Conservation (phyloP, 345 rosid genomes). For the Eucalyptus sp. region DNA sequence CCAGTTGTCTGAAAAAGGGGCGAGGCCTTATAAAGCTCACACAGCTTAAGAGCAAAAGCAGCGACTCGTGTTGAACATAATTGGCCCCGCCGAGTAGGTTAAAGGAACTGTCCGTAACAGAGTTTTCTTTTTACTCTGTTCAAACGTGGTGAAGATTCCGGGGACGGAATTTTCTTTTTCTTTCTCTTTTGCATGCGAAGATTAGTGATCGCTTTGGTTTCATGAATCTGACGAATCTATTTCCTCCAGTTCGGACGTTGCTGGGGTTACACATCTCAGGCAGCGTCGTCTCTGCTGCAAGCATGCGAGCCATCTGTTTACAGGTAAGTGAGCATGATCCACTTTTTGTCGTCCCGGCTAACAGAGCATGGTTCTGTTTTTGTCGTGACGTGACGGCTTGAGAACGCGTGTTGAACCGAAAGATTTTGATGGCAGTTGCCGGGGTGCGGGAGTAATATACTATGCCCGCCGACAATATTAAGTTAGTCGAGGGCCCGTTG, state of each 20-base stretch:
- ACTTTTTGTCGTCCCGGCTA: not conserved
- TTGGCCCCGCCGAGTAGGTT: not conserved
- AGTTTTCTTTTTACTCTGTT: not conserved
- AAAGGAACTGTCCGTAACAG: not conserved
- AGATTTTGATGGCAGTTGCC: not conserved
- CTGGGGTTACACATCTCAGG: slow-evolving; percentile 8
- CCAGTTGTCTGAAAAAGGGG: not conserved
- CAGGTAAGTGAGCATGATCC: slow-evolving; percentile 4
- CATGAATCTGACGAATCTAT: not conserved
- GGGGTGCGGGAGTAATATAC: not conserved
- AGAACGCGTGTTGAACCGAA: not conserved
- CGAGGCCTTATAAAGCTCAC: not conserved
- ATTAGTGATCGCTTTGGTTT: not conserved
- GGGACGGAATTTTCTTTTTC: not conserved
- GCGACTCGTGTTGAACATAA: not conserved
- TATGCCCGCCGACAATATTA: not conserved
- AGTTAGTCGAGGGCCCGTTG: not conserved
- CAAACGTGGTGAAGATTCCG: not conserved
- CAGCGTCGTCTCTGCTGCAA: slow-evolving; percentile 14
- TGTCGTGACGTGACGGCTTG: not conserved
- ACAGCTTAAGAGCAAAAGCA: not conserved
- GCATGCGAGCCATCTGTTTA: not conserved
- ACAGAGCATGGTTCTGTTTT: too few species aligned
- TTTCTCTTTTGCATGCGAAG: not conserved
- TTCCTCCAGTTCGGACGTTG: slow-evolving; percentile 15